Conservation (phyloP, 371 early-diverging fungal genomes). For the Syncephalastrum sp. region DNA sequence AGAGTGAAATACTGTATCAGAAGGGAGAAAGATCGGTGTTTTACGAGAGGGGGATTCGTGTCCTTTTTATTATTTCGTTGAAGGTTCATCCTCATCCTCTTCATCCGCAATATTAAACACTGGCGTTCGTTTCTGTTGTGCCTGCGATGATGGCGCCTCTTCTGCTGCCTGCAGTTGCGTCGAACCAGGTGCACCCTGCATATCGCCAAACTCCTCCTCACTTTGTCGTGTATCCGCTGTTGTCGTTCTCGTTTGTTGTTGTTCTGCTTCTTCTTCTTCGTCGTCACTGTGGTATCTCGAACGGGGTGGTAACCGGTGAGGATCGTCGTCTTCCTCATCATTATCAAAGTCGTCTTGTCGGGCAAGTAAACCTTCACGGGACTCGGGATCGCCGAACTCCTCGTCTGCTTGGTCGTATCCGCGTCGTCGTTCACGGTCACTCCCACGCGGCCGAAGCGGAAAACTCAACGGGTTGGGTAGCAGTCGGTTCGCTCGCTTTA, state of each 20-base stretch:
- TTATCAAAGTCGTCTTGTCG: slow-evolving; percentile 18
- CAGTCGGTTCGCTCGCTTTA: slow-evolving; percentile 37
- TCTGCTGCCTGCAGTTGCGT: neutral
- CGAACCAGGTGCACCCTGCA: slow-evolving; percentile 15
- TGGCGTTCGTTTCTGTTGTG: slow-evolving; percentile 3
- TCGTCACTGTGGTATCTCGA: slow-evolving; percentile 8
- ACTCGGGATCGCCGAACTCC: slow-evolving; percentile 27
- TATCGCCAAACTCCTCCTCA: slow-evolving; percentile 20
- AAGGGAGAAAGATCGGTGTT: too few species aligned
- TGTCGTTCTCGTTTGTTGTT: neutral
- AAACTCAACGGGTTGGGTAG: slow-evolving; percentile 43
- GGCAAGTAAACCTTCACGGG: slow-evolving; percentile 27
- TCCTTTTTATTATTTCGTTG: too few species aligned
- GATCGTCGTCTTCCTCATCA: slow-evolving; percentile 19
- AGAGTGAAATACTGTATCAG: too few species aligned
- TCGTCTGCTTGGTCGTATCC: slow-evolving; percentile 20
- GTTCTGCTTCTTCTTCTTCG: slow-evolving; percentile 1
- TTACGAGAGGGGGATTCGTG: too few species aligned
- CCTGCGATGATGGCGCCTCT: neutral
- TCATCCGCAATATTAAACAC: slow-evolving; percentile 20
- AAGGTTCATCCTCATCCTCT: slow-evolving; percentile 9
- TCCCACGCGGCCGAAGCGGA: slow-evolving; percentile 25
- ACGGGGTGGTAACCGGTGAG: slow-evolving; percentile 4
- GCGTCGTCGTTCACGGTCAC: slow-evolving; percentile 18
- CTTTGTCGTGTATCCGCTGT: slow-evolving; percentile 4